Base-by-base conservation (phyloP, 306 rosid genomes). In the Cucumis cinereus region DNA sequence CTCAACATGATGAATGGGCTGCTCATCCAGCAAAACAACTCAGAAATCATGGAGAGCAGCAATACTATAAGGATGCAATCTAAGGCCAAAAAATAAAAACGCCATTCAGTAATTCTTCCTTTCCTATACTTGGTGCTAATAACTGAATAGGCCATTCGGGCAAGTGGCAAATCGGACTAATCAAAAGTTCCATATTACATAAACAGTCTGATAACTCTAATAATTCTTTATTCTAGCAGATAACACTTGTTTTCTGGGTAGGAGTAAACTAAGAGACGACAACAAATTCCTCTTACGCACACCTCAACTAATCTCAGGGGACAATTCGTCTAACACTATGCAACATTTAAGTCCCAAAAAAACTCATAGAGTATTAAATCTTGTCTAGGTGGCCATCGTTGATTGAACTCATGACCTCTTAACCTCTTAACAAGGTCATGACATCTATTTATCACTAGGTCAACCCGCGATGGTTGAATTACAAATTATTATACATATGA, bases 1-100 rank as follows among this genome's bases (percentile, higher is more conserved):
- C 90, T 82, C 82, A 87, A 85, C 83, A 78, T 75, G 79, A 82
- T 70, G 79, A 73, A 78, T 63, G 75, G 75, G 77, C 78, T 79
- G 73, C 82, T 75, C 71, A 41, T 67, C 79, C 62, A 45, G 56
- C 24, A 60, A 76, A 76, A 76, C 38, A 75, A 41, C 40, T 49
- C 8, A 49, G 75, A 71, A 71, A 9, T 23, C 55, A 71, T 49
- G 40, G 40, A 71, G 75, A 45, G 75, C 75, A 71, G 75, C 75
- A 71, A 71, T 47, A 71, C 75, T 26, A 26, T n/a, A 49, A 47
- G 57, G 41, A 47, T 71, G 75, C 58, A 26, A 26, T 15, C 75
- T 71, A 49, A 15, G 28, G 58, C 59, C 20, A 23, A 26, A 45
- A 70, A 26, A 6, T 17, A 70, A 45, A 49, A 69, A 22, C 10